Conservation (phyloP, 1,284 basidiomycete species). For the Laetiporus sulphureus region DNA sequence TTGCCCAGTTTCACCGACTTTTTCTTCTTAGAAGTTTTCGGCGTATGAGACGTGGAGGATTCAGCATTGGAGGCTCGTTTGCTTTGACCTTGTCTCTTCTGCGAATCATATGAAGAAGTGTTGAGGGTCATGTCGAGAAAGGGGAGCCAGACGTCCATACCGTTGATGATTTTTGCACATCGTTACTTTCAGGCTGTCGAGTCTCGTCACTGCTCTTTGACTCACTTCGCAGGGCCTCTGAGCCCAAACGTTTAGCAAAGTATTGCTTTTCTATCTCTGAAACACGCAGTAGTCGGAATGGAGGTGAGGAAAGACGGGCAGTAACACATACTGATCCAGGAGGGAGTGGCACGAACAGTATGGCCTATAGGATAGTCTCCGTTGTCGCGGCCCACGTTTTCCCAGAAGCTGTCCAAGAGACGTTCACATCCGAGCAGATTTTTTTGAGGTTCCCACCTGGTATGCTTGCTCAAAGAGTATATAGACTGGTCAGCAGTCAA, state of each 20-base stretch:
- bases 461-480: background rate
- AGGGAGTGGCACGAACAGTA: conserved; percentile 29
- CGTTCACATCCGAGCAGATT: conserved; percentile 49
- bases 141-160: too few species aligned
- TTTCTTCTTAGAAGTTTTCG: too few species aligned
- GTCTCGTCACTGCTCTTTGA: too few species aligned
- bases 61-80: too few species aligned
- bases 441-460: conserved; percentile 59
- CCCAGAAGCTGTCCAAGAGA: conserved; percentile 57
- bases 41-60: too few species aligned
- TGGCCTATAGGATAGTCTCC: conserved; percentile 43
- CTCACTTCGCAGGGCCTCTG: too few species aligned
- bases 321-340: conserved; percentile 20
- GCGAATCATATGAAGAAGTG: too few species aligned
- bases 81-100: too few species aligned
- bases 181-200: too few species aligned
- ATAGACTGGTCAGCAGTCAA: background rate
- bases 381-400: conserved; percentile 49
- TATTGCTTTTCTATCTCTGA: conserved; percentile 34
- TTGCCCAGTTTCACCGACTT: too few species aligned
- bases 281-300: background rate
- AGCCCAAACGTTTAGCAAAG: conserved; percentile 37
- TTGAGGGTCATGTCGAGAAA: too few species aligned
- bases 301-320: too few species aligned
- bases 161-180: background rate